Percentiles rank a stretch among this genome's conserved stretches.
Evolutionary conservation across 1,284 basidiomycete genomes (phyloP).

Genomic region (Mycosarcoma mackinlayi): DNA sequence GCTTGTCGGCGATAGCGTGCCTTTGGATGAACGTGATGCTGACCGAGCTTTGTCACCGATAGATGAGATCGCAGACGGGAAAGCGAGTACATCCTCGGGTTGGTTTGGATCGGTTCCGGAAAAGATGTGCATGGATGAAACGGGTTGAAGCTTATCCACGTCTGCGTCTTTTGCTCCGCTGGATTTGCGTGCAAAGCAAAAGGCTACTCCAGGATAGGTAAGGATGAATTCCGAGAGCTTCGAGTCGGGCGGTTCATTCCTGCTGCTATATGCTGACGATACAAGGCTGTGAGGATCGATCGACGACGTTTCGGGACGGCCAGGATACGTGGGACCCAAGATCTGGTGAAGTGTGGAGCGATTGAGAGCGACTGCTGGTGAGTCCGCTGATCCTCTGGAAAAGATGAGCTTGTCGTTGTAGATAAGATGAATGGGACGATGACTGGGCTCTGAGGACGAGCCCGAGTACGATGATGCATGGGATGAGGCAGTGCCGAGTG

Average conservation of each 20-base stretch:
- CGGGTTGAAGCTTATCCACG: conserved; percentile 44
- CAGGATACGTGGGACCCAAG: conserved; percentile 50
- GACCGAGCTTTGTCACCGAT: conserved; percentile 2
- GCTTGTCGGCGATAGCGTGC: conserved; percentile 33
- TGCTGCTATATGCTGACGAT: conserved; percentile 3
- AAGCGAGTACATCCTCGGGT: conserved; percentile 36
- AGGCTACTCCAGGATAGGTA: conserved; percentile 47
- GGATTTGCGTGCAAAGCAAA: conserved; percentile 31
- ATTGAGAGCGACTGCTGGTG: conserved; percentile 26
- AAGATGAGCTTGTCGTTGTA: conserved; percentile 46
- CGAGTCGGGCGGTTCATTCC: neutral
- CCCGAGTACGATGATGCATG: neutral
- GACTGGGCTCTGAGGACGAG: conserved; percentile 17
- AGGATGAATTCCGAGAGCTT: conserved; percentile 33
- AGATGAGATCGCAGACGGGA: conserved; percentile 3
- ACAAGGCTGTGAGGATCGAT: conserved; percentile 12
- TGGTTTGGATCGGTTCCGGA: conserved; percentile 27
- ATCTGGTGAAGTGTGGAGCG: conserved; percentile 50
- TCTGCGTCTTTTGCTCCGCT: conserved; percentile 16
- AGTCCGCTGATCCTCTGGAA: conserved; percentile 13
- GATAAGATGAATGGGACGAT: conserved; percentile 39
- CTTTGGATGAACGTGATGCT: conserved; percentile 9
- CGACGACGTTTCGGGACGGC: conserved; percentile 17
- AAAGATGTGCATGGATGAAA: conserved; percentile 47
- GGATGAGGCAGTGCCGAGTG: neutral